Percentiles rank a stretch among this genome's conserved stretches.
phyloP scores from a whole-genome alignment of 257 asterid species.

The Gentiana straminea region DNA sequence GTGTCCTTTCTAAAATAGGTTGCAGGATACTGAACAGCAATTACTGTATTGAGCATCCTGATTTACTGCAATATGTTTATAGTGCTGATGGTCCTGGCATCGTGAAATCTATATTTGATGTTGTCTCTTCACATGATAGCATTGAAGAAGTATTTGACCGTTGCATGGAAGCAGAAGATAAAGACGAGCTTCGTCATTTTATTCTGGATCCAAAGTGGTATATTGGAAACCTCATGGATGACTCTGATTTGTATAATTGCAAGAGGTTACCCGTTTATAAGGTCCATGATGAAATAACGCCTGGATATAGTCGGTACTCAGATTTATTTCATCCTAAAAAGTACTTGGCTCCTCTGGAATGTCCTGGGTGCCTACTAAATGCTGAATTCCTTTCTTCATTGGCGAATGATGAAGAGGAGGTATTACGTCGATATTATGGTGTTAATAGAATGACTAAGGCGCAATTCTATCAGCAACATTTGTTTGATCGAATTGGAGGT shows the following conservation, averaged over 20 bases:
- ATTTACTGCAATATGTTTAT: conserved; percentile 50
- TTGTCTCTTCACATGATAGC: conserved; percentile 44
- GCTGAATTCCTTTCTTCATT: conserved; percentile 44
- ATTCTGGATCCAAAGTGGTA: conserved; percentile 80
- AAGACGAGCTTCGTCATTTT: conserved; percentile 75
- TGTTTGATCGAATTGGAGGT: conserved; percentile 39
- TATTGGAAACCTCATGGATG: conserved; percentile 58
- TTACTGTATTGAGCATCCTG: conserved; percentile 58
- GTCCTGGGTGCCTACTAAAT: conserved; percentile 57
- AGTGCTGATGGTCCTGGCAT: conserved; percentile 67
- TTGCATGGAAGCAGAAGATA: conserved; percentile 60
- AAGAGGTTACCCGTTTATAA: conserved; percentile 80
- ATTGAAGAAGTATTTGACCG: conserved; percentile 46
- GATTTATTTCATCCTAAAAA: conserved; percentile 71
- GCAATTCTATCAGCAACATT: conserved; percentile 52
- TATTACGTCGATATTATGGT: conserved; percentile 62
- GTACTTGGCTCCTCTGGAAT: conserved; percentile 64
- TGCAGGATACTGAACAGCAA: conserved; percentile 57
- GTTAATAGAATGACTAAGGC: conserved; percentile 70
- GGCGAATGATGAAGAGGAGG: conserved; percentile 67
- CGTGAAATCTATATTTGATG: conserved; percentile 64
- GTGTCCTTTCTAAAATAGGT: conserved; percentile 67
- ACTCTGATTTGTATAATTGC: conserved; percentile 68
- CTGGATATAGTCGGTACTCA: conserved; percentile 47
- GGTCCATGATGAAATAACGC: conserved; percentile 51